These are phyloP conservation scores for Xylaria castorea DNA, from an alignment of 495 filamentous ascomycete genomes.

Conservation along the genomic window DNA sequence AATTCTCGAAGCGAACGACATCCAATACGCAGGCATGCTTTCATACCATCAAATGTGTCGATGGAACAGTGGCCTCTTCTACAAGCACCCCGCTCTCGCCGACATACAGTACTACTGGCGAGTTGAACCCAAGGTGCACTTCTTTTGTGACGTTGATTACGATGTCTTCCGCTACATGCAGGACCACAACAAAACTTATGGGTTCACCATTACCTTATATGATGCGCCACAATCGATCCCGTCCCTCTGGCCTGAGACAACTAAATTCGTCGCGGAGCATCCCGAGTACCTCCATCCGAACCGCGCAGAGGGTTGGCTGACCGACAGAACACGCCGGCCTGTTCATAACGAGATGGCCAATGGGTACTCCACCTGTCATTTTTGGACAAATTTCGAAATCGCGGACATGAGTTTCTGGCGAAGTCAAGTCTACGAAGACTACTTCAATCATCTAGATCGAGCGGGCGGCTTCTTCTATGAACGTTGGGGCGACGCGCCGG, in stretches of 20 bases:
- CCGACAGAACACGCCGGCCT: conserved; percentile 76
- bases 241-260: conserved; percentile 92
- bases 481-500: conserved; percentile 97
- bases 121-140: conserved; percentile 98
- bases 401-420: conserved; percentile 96
- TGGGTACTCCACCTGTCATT: conserved; percentile 99
- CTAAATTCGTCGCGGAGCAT: conserved; percentile 85
- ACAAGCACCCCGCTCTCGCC: conserved; percentile 87
- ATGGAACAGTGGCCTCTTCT: conserved; percentile 98
- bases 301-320: conserved; percentile 87
- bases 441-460: conserved; percentile 94
- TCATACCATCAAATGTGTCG: conserved; percentile 99
- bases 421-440: conserved; percentile 87
- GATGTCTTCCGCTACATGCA: conserved; percentile 98
- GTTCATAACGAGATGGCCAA: conserved; percentile 79
- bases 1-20: conserved; percentile 79
- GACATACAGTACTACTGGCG: conserved; percentile 96
- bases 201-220: conserved; percentile 98
- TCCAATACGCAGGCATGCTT: conserved; percentile 86
- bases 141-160: conserved; percentile 99
- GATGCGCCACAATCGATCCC: conserved; percentile 86
- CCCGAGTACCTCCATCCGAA: conserved; percentile 81
- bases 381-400: conserved; percentile 99
- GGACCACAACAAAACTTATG: conserved; percentile 97
- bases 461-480: conserved; percentile 99